These are phyloP conservation scores for Casuarina cunninghamiana DNA, from an alignment of 306 rosid genomes.

Conservation along the genomic window DNA sequence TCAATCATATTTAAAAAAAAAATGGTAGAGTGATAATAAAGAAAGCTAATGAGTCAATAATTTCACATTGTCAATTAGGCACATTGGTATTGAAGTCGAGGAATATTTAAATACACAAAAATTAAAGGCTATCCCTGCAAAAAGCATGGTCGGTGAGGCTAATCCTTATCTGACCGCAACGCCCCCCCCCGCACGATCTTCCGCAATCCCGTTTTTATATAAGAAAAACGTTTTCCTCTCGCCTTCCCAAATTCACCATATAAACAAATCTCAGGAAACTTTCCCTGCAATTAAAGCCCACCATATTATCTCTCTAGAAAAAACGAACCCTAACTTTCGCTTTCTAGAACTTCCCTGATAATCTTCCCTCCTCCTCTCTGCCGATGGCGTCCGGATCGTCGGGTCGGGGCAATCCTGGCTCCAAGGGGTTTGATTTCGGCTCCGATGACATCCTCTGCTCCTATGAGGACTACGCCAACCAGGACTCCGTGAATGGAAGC, in stretches of 20 bases:
- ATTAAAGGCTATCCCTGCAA: slow-evolving; percentile 17
- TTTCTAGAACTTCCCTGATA: background rate
- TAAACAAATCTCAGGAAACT: slow-evolving; percentile 29
- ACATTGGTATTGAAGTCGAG: background rate
- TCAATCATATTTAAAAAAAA: too few relatives aligned
- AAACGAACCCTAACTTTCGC: background rate
- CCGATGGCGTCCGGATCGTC: slow-evolving; percentile 90
- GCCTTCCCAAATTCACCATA: background rate
- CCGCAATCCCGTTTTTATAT: slow-evolving; percentile 2
- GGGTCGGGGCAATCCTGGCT: slow-evolving; percentile 58
- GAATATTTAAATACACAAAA: background rate
- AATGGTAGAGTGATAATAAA: too few relatives aligned
- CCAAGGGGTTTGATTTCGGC: slow-evolving; percentile 58
- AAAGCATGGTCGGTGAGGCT: slow-evolving; percentile 42
- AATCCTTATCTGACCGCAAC: slow-evolving; percentile 34
- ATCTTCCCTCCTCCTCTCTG: slow-evolving; percentile 21
- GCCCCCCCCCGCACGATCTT: background rate
- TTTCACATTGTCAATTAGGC: background rate
- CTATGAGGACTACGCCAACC: slow-evolving; percentile 52
- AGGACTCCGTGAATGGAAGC: slow-evolving; percentile 53
- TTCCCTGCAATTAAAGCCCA: slow-evolving; percentile 27
- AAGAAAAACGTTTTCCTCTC: slow-evolving; percentile 5
- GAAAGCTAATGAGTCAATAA: too few relatives aligned
- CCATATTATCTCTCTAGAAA: slow-evolving; percentile 24
- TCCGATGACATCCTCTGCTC: slow-evolving; percentile 76